Base-by-base conservation (phyloP, 345 rosid genomes). In the Zanthoxylum bungeanum region DNA sequence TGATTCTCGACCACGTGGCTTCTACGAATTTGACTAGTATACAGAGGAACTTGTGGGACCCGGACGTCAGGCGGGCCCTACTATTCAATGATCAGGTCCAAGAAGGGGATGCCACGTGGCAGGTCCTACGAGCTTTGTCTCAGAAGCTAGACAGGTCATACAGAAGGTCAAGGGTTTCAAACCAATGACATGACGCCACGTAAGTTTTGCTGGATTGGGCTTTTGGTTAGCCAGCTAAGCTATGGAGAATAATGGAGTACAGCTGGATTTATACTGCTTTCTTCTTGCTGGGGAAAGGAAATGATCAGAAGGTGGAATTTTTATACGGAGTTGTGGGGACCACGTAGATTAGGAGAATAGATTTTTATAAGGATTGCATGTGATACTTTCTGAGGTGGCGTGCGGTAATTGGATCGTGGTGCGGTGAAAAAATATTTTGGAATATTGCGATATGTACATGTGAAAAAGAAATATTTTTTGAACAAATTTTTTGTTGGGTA, bases 91-190 rank as follows among this genome's bases (percentile, higher is more conserved):
- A 81, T 27, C 81, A 61, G 21, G 73, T 89, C 60, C 67, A 72
- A 17, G 81, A 78, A 67, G 96, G 98, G 0, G 99, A 95, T 16
- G 98, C 98, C 78, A 92, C 98, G 82, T 95, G 99, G 96, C 94
- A 77, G 4, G 83, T 91, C 17, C 75, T 92, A 2, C 80, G 71
- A 31, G 74, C 87, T 44, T 77, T 95, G 81, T 53, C 86, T 21
- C 51, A 64, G 8, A 92, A 77, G 76, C 74, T 88, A 49, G 81
- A 78, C 55, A 82, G 90, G 70, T 88, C 97, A 9, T 73, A 76
- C 75, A 84, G 72, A 44, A 79, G 84, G 64, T 83, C 72, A 69
- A 84, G 77, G 78, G 80, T 75, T 80, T 75, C 59, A 0, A 31
- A 12, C 86, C 69, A 91, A 72, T 85, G 68, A 76, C 1, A 5